Conservation (phyloP, 805 yeast genomes). For the Wickerhamiella spandovensis region DNA sequence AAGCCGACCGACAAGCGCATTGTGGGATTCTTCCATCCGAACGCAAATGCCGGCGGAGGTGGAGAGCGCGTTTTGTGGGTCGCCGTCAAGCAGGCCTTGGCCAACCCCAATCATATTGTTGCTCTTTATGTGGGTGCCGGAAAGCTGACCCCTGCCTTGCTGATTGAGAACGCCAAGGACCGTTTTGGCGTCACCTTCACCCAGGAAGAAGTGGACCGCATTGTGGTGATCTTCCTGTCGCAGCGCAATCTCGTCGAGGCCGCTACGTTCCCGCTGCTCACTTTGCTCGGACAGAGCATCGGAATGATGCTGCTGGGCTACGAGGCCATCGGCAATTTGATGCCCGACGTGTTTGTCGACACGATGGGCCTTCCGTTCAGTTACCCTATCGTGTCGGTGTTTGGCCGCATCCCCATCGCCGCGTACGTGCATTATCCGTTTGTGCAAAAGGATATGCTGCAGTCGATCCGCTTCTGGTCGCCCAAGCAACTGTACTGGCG, state of each 20-base stretch:
- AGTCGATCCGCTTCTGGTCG: constrained; percentile 12
- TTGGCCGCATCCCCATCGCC: constrained; percentile 58
- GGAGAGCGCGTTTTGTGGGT: constrained; percentile 97
- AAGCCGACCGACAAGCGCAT: constrained; percentile 28
- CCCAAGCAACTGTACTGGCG: constrained; percentile 60
- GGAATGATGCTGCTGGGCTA: constrained; percentile 59
- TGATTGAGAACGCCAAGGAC: constrained; percentile 29
- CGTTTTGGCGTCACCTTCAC: constrained; percentile 42
- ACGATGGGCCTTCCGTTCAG: constrained; percentile 90
- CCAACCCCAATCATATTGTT: constrained; percentile 36
- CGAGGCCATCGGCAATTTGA: constrained; percentile 53
- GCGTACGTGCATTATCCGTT: constrained; percentile 94
- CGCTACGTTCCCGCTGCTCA: constrained; percentile 60
- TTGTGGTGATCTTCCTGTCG: constrained; percentile 49
- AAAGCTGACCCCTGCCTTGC: constrained; percentile 31
- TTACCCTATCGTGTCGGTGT: constrained; percentile 48
- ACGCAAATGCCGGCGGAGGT: constrained; percentile 94
- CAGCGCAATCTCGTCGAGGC: constrained; percentile 53
- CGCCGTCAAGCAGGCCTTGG: constrained; percentile 62
- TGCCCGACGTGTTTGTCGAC: constrained; percentile 86
- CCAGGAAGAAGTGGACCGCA: constrained; percentile 33
- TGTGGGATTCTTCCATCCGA: constrained; percentile 90
- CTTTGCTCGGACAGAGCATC: constrained; percentile 75
- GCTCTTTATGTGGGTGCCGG: constrained; percentile 59
- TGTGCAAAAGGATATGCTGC: constrained; percentile 69